These are phyloP conservation scores for Nannizziopsis barbatae DNA, from an alignment of 2,329 filamentous ascomycete species.

Conservation along the genomic window DNA sequence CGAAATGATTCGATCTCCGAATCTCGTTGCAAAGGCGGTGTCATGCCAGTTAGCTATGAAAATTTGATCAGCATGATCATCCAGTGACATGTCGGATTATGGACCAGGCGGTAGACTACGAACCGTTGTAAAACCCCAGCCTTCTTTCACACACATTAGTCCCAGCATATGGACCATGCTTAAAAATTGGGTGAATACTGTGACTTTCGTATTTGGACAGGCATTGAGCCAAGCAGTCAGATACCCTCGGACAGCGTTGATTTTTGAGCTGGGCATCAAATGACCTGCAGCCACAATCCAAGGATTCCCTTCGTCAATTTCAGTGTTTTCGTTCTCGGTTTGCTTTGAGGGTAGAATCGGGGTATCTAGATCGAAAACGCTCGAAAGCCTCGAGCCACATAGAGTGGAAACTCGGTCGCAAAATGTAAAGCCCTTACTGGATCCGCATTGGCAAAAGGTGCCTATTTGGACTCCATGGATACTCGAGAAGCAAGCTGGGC, in stretches of 20 bases:
- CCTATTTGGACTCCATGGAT: slow-evolving; percentile 15
- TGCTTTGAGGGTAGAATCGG: not conserved
- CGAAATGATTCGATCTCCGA: slow-evolving; percentile 40
- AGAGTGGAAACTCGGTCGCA: not conserved
- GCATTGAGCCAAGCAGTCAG: slow-evolving; percentile 34
- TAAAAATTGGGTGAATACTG: slow-evolving; percentile 51
- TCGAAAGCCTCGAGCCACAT: not conserved
- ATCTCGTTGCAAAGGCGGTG: slow-evolving; percentile 35
- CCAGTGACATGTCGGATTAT: no score
- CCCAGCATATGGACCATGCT: slow-evolving; percentile 43
- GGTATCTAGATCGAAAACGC: no score
- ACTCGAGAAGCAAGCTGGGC: slow-evolving; percentile 36
- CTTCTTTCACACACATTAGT: slow-evolving; percentile 40
- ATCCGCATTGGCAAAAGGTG: slow-evolving; percentile 21
- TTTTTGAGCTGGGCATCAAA: slow-evolving; percentile 32
- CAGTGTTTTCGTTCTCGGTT: slow-evolving; percentile 4
- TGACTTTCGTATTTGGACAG: slow-evolving; percentile 43
- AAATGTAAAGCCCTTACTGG: not conserved
- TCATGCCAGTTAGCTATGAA: slow-evolving; percentile 39
- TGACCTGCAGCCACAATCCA: slow-evolving; percentile 21
- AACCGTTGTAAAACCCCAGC: slow-evolving; percentile 39
- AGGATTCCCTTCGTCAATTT: slow-evolving; percentile 19
- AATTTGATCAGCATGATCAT: not conserved
- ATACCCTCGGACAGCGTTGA: slow-evolving; percentile 26
- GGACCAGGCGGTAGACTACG: no score